phyloP scores from a whole-genome alignment of 768 basidiomycete species.

The Leucosporidium yakuticum region DNA sequence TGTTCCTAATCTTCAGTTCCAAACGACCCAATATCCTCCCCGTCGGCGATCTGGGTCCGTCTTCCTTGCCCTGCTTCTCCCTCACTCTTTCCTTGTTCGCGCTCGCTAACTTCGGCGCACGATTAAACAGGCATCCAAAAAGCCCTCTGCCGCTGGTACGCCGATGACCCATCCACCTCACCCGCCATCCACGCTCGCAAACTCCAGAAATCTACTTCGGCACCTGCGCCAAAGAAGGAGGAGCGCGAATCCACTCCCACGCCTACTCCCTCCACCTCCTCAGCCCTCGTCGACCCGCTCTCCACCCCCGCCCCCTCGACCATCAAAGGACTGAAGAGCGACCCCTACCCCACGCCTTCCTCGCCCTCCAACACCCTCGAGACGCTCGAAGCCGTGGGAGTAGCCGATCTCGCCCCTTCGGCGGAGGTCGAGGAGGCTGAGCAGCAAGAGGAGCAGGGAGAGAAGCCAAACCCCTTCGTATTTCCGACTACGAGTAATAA shows the following conservation, averaged over 20 bases:
- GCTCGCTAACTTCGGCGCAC: not conserved
- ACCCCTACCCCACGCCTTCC: constrained; percentile 3
- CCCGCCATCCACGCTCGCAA: constrained; percentile 31
- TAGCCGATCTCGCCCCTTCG: not conserved
- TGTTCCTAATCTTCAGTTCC: constrained; percentile 86
- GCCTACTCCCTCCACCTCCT: not conserved
- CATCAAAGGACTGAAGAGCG: no score
- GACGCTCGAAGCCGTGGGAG: not conserved
- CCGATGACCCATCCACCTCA: constrained; percentile 15
- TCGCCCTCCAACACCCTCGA: not conserved
- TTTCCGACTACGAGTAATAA: constrained; percentile 29
- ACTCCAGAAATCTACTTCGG: constrained; percentile 8
- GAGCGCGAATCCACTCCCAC: not conserved
- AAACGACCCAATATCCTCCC: constrained; percentile 70
- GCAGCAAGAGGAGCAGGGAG: not conserved
- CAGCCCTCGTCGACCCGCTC: constrained; percentile 12
- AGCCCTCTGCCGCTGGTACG: constrained; percentile 34
- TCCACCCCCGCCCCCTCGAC: not conserved
- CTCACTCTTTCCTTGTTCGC: not conserved
- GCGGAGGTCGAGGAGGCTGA: not conserved
- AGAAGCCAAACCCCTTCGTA: constrained; percentile 4
- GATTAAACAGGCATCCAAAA: constrained; percentile 36
- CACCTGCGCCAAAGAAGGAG: not conserved
- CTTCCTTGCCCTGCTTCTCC: not conserved
- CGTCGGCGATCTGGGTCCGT: constrained; percentile 44